Evolutionary conservation across 768 basidiomycete species (phyloP), one percentile per base, ranked within the genome.

Genomic region (Pholiota molesta): DNA sequence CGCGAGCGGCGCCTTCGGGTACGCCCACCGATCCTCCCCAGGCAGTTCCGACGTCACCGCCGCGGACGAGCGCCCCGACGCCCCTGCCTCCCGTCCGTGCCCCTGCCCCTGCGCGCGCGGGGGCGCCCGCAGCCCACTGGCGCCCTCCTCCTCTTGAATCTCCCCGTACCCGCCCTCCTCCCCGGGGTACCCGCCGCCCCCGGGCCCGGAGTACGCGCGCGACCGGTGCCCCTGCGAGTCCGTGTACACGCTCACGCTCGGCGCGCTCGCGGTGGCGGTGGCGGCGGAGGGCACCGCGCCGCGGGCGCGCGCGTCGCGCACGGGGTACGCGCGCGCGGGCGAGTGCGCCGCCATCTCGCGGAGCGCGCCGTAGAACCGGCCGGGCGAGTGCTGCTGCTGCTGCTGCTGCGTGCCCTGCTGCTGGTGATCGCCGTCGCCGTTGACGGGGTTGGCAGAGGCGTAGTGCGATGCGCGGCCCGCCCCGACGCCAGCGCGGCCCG

Each of bases 241-340:
- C 31, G 29, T 57, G 40, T 31, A 57, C 26, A 39, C 23, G 26
- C 44, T 40, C 56, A 17, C 42, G 31, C 57, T 57, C 26, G 26
- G 2, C 26, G 26, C 26, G 26, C 26, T n/a, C n/a, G n/a, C n/a
- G n/a, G n/a, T n/a, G n/a, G n/a, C n/a, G n/a, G n/a, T n/a, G n/a
- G n/a, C n/a, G n/a, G n/a, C 11, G 23, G 47, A 49, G 3, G 35
- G 53, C 19, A 40, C n/a, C 1, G 9, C 19, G 19, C 16, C 53
- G 35, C 13, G 29, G n/a, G n/a, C n/a, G n/a, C 33, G 57, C 8
- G 13, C 45, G 47, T 9, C 28, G 47, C 28, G 57, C n/a, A 58
- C 57, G 28, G 59, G 59, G 26, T 60, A 60, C 13, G 51, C 59
- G 17, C 59, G 59, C 26, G 39, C 26, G 29, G 59, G 59, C 3